Evolutionary conservation across 1,139 yeast species (phyloP).

Genomic region (Geotrichum reessii): DNA sequence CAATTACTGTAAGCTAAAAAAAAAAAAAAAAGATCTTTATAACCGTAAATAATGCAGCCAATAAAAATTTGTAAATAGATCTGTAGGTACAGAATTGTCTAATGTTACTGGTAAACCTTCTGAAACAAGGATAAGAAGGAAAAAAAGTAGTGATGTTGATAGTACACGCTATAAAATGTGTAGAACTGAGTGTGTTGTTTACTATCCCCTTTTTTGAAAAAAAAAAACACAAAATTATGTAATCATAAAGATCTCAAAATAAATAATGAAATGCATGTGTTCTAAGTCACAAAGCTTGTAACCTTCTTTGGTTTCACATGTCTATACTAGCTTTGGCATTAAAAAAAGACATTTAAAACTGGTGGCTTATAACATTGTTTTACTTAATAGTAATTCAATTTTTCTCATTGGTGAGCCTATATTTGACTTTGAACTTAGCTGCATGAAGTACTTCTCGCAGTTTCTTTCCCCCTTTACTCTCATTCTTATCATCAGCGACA

Average conservation of each 20-base stretch:
- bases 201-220: neutral
- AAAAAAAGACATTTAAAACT: neutral
- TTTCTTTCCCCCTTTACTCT: neutral
- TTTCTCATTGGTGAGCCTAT: neutral
- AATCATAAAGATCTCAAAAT: neutral
- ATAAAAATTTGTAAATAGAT: neutral
- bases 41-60: neutral
- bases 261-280: neutral
- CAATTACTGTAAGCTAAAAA: neutral
- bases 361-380: neutral
- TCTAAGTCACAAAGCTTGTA: neutral
- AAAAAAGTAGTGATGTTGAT: neutral
- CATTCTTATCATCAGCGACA: neutral
- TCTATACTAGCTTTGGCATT: neutral
- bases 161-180: neutral
- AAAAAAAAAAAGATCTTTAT: neutral
- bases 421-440: conserved; percentile 4
- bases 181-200: neutral
- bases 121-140: neutral
- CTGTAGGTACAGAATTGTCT: neutral
- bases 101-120: neutral
- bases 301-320: neutral
- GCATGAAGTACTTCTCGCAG: conserved; percentile 11
- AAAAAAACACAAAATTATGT: neutral
- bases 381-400: neutral